These are phyloP conservation scores for Dendrobium officinale DNA, from an alignment of 106 monocot species.

Conservation along the genomic window DNA sequence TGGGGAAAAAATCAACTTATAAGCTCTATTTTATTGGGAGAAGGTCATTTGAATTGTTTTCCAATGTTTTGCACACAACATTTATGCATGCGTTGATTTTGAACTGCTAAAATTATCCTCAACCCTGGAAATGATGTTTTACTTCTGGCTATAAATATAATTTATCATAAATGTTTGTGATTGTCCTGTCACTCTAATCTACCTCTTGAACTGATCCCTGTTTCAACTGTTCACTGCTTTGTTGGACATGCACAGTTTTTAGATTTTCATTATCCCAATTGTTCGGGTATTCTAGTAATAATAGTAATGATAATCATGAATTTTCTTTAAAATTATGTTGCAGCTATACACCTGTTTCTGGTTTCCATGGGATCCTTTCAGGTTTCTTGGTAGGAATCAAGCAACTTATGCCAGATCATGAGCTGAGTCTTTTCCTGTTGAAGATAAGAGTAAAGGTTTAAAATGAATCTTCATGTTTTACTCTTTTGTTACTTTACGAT, in stretches of 20 bases:
- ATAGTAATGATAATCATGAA: not conserved
- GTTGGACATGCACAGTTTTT: not conserved
- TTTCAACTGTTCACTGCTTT: not conserved
- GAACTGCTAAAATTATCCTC: not conserved
- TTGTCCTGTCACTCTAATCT: too few species aligned
- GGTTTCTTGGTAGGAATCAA: constrained; percentile 88
- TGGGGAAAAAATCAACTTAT: not conserved
- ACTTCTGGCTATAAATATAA: not conserved
- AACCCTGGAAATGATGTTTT: not conserved
- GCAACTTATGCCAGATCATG: constrained; percentile 91
- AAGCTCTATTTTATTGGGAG: not conserved
- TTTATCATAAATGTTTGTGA: too few species aligned
- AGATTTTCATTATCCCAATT: not conserved
- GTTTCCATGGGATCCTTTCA: constrained; percentile 80
- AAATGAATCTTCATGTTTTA: not conserved
- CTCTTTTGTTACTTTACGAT: not conserved
- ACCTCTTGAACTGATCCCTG: not conserved
- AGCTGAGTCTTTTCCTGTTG: constrained; percentile 41
- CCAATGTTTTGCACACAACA: not conserved
- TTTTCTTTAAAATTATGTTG: constrained; percentile 3
- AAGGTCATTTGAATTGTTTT: not conserved
- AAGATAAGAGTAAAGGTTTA: constrained; percentile 79
- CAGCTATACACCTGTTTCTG: constrained; percentile 84
- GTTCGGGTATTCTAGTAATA: not conserved
- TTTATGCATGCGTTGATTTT: not conserved